These are phyloP conservation scores for Brassica nigra DNA, from an alignment of 345 rosid species.

Conservation along the genomic window DNA sequence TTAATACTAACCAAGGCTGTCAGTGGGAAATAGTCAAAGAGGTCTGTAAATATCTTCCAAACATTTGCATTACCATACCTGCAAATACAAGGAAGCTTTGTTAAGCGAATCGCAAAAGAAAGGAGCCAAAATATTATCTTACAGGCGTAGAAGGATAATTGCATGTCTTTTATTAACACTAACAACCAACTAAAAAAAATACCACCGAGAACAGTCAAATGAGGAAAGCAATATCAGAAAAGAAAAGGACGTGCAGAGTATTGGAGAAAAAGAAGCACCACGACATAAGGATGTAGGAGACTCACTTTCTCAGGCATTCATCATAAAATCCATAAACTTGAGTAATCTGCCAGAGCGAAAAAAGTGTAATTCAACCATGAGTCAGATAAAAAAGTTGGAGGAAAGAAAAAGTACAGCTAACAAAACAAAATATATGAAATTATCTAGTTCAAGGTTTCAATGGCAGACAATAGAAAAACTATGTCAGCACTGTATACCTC, in stretches of 20 bases:
- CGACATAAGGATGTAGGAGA: conserved; percentile 34
- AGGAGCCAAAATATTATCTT: background rate
- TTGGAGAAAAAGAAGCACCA: background rate
- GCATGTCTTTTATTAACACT: background rate
- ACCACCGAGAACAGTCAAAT: background rate
- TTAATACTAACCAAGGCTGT: conserved; percentile 86
- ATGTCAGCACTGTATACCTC: background rate
- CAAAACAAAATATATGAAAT: background rate
- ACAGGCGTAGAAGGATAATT: background rate
- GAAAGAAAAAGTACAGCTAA: conserved; percentile 3
- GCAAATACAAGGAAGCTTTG: conserved; percentile 40
- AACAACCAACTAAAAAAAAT: background rate
- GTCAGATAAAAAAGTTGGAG: conserved; percentile 7
- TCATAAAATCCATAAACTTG: conserved; percentile 99
- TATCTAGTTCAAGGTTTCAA: conserved; percentile 1
- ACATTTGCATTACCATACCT: conserved; percentile 99
- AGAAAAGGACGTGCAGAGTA: background rate
- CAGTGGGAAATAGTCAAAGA: conserved; percentile 96
- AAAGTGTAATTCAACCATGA: conserved; percentile 33
- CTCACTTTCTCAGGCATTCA: conserved; percentile 98
- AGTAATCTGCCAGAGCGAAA: conserved; percentile 70
- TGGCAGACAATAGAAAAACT: background rate
- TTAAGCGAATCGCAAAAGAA: conserved; percentile 5
- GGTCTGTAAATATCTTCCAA: conserved; percentile 97
- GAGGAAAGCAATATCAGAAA: background rate